These are phyloP conservation scores for Trichoderma oligosporum DNA, from an alignment of 2,329 filamentous ascomycete species.

Conservation along the genomic window DNA sequence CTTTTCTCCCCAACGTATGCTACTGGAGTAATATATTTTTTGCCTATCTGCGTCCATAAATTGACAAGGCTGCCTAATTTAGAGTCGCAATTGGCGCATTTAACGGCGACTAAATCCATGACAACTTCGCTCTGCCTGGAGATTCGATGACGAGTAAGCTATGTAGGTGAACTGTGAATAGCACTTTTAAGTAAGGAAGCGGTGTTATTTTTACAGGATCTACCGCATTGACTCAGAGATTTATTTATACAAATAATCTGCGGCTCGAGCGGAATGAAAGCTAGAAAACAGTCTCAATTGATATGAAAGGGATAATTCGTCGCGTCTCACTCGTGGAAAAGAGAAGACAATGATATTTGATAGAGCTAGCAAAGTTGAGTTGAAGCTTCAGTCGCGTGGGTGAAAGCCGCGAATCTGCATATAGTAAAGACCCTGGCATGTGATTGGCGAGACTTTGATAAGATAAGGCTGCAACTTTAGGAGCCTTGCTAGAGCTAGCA, in stretches of 20 bases:
- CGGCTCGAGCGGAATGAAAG: not conserved
- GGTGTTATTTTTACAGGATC: not conserved
- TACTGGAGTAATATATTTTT: conserved; percentile 39
- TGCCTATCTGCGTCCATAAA: conserved; percentile 40
- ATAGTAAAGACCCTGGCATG: not conserved
- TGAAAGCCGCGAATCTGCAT: not conserved
- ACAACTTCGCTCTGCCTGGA: not conserved
- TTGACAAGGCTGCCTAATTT: conserved; percentile 35
- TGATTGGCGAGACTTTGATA: conserved; percentile 17
- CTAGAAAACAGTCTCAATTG: not conserved
- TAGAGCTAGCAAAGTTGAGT: not conserved
- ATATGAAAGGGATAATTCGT: not conserved
- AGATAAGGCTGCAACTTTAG: conserved; percentile 8
- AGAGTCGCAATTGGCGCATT: conserved; percentile 34
- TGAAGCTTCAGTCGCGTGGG: not conserved
- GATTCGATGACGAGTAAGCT: not conserved
- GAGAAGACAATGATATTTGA: not conserved
- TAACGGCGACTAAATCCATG: conserved; percentile 37
- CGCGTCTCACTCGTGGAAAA: not conserved
- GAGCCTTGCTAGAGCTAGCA: not conserved
- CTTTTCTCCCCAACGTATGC: conserved; percentile 23
- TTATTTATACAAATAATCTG: not conserved
- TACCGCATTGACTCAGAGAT: not conserved
- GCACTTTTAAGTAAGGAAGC: not conserved
- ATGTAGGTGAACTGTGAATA: not conserved